These are phyloP conservation scores for Phyllosticta citrichinensis DNA, from an alignment of 2,329 filamentous ascomycete species.

Conservation along the genomic window DNA sequence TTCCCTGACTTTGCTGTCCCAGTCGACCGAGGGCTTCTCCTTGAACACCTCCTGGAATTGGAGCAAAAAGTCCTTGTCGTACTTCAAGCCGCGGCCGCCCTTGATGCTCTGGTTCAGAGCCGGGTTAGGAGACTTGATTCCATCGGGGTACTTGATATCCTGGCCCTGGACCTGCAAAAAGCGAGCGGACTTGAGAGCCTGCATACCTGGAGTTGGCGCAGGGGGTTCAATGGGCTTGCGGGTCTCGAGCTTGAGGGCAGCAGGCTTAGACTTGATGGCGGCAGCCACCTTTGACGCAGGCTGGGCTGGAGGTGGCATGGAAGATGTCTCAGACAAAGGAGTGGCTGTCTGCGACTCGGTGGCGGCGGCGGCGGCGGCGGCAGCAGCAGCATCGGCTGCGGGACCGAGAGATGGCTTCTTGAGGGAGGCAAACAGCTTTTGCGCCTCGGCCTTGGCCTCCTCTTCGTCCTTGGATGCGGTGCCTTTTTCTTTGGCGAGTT, in stretches of 20 bases:
- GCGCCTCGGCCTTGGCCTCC: conserved; percentile 32
- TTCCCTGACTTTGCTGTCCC: conserved; percentile 79
- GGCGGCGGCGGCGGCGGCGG: conserved; percentile 12
- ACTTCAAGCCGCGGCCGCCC: conserved; percentile 79
- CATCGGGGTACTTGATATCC: conserved; percentile 64
- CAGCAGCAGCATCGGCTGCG: conserved; percentile 22
- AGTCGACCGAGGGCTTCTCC: conserved; percentile 90
- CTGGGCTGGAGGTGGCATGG: conserved; percentile 42
- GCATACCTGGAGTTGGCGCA: conserved; percentile 87
- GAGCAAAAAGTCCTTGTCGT: conserved; percentile 88
- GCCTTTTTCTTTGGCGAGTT: conserved; percentile 32
- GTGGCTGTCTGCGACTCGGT: conserved; percentile 24
- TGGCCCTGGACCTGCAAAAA: conserved; percentile 73
- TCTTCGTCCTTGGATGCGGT: conserved; percentile 22
- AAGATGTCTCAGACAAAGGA: conserved; percentile 33
- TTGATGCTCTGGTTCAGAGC: conserved; percentile 70
- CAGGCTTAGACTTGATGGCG: conserved; percentile 67
- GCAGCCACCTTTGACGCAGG: conserved; percentile 30
- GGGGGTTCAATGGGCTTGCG: conserved; percentile 80
- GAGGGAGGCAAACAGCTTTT: conserved; percentile 35
- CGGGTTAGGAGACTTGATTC: conserved; percentile 82
- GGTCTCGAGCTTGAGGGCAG: conserved; percentile 78
- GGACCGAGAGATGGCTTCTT: conserved; percentile 42
- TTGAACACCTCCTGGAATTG: conserved; percentile 96
- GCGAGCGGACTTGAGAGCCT: conserved; percentile 82